Conservation (phyloP, 2,329 filamentous ascomycete species). For the Exophiala spinifera region DNA sequence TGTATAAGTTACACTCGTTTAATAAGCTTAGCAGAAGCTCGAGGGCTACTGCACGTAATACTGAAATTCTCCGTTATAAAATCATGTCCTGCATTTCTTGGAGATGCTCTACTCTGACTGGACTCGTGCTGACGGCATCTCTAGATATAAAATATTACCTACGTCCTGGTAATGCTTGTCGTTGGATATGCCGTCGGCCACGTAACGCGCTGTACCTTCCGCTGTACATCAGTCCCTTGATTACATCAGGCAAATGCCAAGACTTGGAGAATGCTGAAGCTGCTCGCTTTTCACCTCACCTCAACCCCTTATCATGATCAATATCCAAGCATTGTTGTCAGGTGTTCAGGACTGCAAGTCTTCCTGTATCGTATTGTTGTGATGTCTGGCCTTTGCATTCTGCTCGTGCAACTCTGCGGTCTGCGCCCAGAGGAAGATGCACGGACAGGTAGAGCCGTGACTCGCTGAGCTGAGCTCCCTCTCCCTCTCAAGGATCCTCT, state of each 20-base stretch:
- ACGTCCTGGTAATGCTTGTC: too few relatives aligned
- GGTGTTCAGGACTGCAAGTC: neutral
- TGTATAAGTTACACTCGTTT: constrained; percentile 26
- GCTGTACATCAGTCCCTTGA: neutral
- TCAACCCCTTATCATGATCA: neutral
- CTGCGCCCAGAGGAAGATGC: neutral
- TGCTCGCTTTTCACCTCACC: neutral
- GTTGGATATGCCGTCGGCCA: too few relatives aligned
- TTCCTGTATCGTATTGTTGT: too few relatives aligned
- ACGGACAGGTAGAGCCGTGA: constrained; percentile 9
- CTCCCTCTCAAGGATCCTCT: too few relatives aligned
- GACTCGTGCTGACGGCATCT: too few relatives aligned
- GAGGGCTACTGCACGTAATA: constrained; percentile 14
- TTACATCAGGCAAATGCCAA: constrained; percentile 10
- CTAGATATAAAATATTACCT: too few relatives aligned
- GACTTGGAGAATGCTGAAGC: neutral
- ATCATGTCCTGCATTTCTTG: neutral
- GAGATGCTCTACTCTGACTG: too few relatives aligned
- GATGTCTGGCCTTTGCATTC: too few relatives aligned
- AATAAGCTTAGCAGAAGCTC: constrained; percentile 14
- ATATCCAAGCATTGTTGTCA: neutral
- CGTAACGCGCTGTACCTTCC: too few relatives aligned
- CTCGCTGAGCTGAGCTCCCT: constrained; percentile 7
- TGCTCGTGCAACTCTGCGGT: too few relatives aligned
- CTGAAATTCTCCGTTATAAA: neutral